phyloP scores from a whole-genome alignment of 2,329 filamentous ascomycete genomes.

The Neospermospora avenae region DNA sequence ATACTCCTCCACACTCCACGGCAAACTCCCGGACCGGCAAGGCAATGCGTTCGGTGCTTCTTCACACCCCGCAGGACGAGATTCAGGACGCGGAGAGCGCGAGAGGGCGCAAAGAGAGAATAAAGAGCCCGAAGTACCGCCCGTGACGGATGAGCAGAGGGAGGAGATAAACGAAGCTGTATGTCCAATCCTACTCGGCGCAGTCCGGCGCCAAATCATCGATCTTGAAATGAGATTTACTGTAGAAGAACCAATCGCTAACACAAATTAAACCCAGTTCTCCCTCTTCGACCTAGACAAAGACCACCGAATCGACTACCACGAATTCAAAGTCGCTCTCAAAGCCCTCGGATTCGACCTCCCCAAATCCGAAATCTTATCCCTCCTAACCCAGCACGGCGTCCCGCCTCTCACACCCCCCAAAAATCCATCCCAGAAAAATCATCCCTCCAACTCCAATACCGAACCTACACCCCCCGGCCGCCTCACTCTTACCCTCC shows the following conservation, averaged over 20 bases:
- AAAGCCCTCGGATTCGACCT: conserved; percentile 94
- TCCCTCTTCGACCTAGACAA: conserved; percentile 96
- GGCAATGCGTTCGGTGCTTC: conserved; percentile 37
- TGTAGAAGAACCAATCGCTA: not conserved
- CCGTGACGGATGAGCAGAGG: conserved; percentile 81
- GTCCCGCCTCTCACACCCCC: conserved; percentile 52
- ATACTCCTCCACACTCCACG: conserved; percentile 41
- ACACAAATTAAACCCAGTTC: conserved; percentile 57
- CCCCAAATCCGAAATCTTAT: conserved; percentile 78
- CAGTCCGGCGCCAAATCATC: not conserved
- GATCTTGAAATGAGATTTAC: not conserved
- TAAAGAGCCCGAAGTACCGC: conserved; percentile 20
- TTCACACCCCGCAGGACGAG: conserved; percentile 39
- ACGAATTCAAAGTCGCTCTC: conserved; percentile 95
- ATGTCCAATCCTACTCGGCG: conserved; percentile 40
- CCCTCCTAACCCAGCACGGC: conserved; percentile 77
- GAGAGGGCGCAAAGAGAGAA: conserved; percentile 27
- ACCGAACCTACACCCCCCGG: conserved; percentile 47
- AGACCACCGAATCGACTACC: conserved; percentile 91
- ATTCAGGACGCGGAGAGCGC: conserved; percentile 37
- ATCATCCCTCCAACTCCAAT: not conserved
- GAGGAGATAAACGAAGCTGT: conserved; percentile 94
- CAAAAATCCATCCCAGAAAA: conserved; percentile 41
- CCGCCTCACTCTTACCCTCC: conserved; percentile 65
- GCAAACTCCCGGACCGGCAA: conserved; percentile 49